Evolutionary conservation across 75 land plant species (phyloP), one percentile per base, ranked within the genome.

Genomic region (Cryptomeria japonica): DNA sequence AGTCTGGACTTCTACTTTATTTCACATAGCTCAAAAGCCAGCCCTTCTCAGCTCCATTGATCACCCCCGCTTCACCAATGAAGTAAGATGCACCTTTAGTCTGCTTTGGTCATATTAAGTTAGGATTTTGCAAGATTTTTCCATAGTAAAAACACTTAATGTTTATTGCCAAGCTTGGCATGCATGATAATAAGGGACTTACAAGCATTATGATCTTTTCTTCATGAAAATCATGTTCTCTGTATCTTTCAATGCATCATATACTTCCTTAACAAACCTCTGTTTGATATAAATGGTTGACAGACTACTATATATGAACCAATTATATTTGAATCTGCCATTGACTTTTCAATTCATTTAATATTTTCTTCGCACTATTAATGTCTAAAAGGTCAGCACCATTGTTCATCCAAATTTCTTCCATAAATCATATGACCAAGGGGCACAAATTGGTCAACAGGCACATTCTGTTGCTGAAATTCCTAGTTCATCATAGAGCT

Each of bases 171-270:
- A 47, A 83, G 79, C 2, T 82, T 22, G 7, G 93, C 91, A 86
- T 94, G 90, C 85, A 94, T 76, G 64, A 64, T 90, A 15, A 94
- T 87, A 41, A 94, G 88, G 72, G 80, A 89, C 87, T 90, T 90
- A 51, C 80, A 92, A 9, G 93, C n/a, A 73, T 44, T 16, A 16
- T 88, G 91, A 28, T 88, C 77, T n/a, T 28, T 73, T 84, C 2
- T 46, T 22, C 4, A 47, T 84, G 38, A 47, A 64, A 22, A 76
- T 85, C 77, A 46, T 46, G 34, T 47, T 51, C 90, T 94, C 94
- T 70, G 84, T n/a, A n/a, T 91, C 83, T 84, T 91, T 89, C 72
- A 94, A 89, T 85, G 90, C 80, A 12, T 75, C 10, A 58, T 94
- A 88, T 41, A 94, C 94, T 79, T 93, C 93, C 80, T 84, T 89